Percentiles rank a stretch among this genome's conserved stretches.
phyloP scores from a whole-genome alignment of 164 flowering plant species.

The Vitis rupestris region DNA sequence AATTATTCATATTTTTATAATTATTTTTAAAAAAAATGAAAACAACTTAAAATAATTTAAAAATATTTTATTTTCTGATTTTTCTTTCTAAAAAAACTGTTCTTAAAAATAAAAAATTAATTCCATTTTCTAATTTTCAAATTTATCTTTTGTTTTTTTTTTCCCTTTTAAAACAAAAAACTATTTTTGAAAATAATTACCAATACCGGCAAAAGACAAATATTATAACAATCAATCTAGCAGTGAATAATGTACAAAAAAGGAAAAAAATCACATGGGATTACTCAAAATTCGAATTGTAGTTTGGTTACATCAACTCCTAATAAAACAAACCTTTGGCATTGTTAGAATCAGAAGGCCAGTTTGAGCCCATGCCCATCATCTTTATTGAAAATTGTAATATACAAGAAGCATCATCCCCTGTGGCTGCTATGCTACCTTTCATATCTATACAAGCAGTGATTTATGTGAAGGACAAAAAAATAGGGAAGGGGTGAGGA shows the following conservation, averaged over 20 bases:
- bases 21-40: too few species aligned
- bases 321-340: background rate
- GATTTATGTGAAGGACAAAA: background rate
- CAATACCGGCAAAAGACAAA: too few species aligned
- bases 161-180: too few species aligned
- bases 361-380: background rate
- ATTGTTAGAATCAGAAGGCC: background rate
- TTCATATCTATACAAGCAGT: constrained; percentile 1
- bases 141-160: too few species aligned
- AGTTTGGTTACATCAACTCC: background rate
- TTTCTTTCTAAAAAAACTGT: too few species aligned
- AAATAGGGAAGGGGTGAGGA: background rate
- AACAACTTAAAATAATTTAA: too few species aligned
- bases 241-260: background rate
- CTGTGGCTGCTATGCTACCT: background rate
- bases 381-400: constrained; percentile 7
- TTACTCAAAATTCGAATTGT: background rate
- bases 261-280: background rate
- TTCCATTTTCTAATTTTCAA: too few species aligned
- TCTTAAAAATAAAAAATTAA: too few species aligned
- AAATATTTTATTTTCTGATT: too few species aligned
- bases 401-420: constrained; percentile 6
- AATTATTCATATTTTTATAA: too few species aligned
- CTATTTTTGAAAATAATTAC: too few species aligned
- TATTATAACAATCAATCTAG: background rate